These are phyloP conservation scores for Mycogone perniciosa DNA, from an alignment of 2,329 filamentous ascomycete species.

Conservation along the genomic window DNA sequence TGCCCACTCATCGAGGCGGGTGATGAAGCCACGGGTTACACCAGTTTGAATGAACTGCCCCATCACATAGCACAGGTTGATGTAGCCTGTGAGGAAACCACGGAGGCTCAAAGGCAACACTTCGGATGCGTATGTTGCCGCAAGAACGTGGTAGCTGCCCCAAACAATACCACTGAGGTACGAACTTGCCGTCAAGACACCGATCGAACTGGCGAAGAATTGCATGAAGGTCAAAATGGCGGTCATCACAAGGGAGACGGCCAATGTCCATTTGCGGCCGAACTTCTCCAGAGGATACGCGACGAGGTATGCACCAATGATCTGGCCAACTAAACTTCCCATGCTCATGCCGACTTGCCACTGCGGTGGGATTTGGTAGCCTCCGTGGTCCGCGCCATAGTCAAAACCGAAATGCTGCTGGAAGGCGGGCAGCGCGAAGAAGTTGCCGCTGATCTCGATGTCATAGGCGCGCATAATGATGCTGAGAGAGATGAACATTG, in stretches of 20 bases:
- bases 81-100: slow-evolving; percentile 38
- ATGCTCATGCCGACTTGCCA: slow-evolving; percentile 47
- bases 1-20: slow-evolving; percentile 33
- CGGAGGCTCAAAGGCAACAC: slow-evolving; percentile 33
- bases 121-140: slow-evolving; percentile 42
- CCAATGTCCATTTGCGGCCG: slow-evolving; percentile 38
- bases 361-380: slow-evolving; percentile 35
- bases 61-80: slow-evolving; percentile 42
- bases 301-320: slow-evolving; percentile 36
- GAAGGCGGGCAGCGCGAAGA: slow-evolving; percentile 28
- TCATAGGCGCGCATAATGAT: slow-evolving; percentile 40
- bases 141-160: slow-evolving; percentile 38
- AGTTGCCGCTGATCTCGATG: slow-evolving; percentile 29
- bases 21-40: slow-evolving; percentile 20
- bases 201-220: slow-evolving; percentile 37
- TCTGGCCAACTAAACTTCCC: slow-evolving; percentile 38
- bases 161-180: slow-evolving; percentile 41
- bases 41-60: slow-evolving; percentile 39
- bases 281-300: slow-evolving; percentile 26
- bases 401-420: slow-evolving; percentile 4
- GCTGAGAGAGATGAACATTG: slow-evolving; percentile 28
- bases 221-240: slow-evolving; percentile 39
- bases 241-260: slow-evolving; percentile 24
- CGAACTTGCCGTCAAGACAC: slow-evolving; percentile 35
- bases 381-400: slow-evolving; percentile 11